Percentiles rank a stretch among this genome's conserved stretches.
These are phyloP conservation scores for Leucosporidium creatinivorum DNA, from an alignment of 768 basidiomycete species.

Conservation along the genomic window DNA sequence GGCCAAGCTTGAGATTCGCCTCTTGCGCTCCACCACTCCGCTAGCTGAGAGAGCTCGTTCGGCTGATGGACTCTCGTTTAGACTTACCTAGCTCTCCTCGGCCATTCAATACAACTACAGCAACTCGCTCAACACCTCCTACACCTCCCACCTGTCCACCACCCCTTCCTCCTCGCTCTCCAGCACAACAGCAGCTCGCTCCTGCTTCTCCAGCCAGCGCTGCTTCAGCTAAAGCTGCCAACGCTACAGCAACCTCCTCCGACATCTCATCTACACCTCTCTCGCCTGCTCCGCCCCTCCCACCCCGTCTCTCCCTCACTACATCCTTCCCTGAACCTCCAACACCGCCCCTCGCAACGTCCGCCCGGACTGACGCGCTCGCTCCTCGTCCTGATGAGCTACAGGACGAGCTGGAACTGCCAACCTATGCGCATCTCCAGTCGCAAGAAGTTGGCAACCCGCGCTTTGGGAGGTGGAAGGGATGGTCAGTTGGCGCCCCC, in stretches of 20 bases:
- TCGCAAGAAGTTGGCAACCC: neutral
- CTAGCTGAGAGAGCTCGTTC: too few species aligned
- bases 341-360: too few species aligned
- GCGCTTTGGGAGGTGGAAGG: constrained; percentile 10
- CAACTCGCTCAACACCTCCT: neutral
- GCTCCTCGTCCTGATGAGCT: neutral
- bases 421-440: constrained; percentile 10
- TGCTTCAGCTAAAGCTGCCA: neutral
- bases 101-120: neutral
- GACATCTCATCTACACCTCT: neutral
- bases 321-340: neutral
- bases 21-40: too few species aligned
- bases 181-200: neutral
- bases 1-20: too few species aligned
- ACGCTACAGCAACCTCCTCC: neutral
- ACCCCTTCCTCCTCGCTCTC: neutral
- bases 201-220: neutral
- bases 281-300: neutral
- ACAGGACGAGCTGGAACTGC: neutral
- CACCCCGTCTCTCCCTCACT: neutral
- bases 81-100: neutral
- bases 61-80: too few species aligned
- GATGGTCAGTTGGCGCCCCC: neutral
- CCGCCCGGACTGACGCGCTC: neutral
- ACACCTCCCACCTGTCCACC: neutral